Base-by-base conservation (phyloP, 2,329 filamentous ascomycete species). In the Colletotrichum sp. region DNA sequence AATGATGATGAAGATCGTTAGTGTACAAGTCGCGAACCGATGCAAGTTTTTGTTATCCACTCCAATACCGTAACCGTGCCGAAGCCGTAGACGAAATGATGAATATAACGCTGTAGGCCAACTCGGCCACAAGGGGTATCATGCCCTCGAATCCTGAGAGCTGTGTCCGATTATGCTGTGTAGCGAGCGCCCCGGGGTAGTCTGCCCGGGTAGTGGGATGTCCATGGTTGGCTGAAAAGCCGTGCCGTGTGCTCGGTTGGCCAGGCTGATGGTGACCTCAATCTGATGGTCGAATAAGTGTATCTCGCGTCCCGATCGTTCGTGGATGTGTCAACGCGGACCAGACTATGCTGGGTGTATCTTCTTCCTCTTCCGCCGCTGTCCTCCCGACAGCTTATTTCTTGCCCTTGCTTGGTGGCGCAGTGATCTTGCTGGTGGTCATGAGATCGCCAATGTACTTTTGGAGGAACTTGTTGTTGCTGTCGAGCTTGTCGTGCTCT, bases 371-470 rank as follows among this genome's bases (percentile, higher is more conserved):
- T 21, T 52, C 18, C 21, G 9, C 8, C 32, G 4, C 15, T 18
- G 18, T 4, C 24, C 3, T 3, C 5, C 8, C 10, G 21, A 18
- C 21, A 18, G 32, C 36, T 88, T 82, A 92, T 82, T 92, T 92
- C 81, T 91, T 90, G 71, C 84, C 85, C 36, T 89, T 87, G 77
- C 84, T 86, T 70, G 86, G 86, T 2, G 90, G 87, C 3, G 92
- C 89, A 1, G 92, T 94, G 79, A 94, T 94, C 82, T 94, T 94
- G 83, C 91, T 93, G n/a, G 93, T 94, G 79, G 95, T 95, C 92
- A 98, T 99, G 71, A 99, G 90, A 82, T 98, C 96, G 78, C 96
- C 96, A 81, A 99, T 99, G 84, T 99, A 99, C 84, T 98, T 98
- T 85, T 99, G 96, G 64, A 99, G 87, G 82, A 99, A 98, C 82